Base-by-base conservation (phyloP, 306 rosid genomes). In the Cotoneaster glaucophyllus region DNA sequence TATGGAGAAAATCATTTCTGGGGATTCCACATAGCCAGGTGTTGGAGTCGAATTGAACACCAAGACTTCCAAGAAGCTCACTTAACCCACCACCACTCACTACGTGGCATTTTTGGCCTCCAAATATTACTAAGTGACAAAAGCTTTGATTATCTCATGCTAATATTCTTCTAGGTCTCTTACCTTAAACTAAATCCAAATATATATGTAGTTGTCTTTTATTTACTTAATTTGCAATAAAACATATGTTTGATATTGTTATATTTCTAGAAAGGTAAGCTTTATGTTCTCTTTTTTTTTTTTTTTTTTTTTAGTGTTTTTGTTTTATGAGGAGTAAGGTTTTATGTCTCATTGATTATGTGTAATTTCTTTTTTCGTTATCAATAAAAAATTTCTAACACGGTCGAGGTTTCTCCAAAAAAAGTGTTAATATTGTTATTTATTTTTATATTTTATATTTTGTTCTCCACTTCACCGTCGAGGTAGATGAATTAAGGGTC, bases 351-450 rank as follows among this genome's bases (percentile, higher is more conserved):
- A 6, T 6, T 6, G 2, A 34, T 34, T 34, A 34, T 0, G 39
- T 34, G 1, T 34, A 34, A 34, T 5, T 34, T 5, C 2, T 34
- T 34, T 34, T 34, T 6, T 6, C 39, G 39, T 5, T 34, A 34
- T 34, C 39, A 34, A 34, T 6, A 34, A 34, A 34, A 34, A 1
- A 0, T 34, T 34, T 2, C 39, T 34, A 34, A 6, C 2, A 34
- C 39, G 0, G 8, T 6, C 39, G 0, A 6, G 8, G 2, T 34
- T 31, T 34, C 1, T n/a, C 0, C 8, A 6, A 0, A 0, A 34
- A 34, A 34, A 28, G 2, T 34, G 39, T 34, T 34, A 34, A 34
- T 34, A 6, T 63, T 74, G 11, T 63, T 9, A 50, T 6, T 10
- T 29, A 63, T 29, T 48, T 8, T 4, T 74, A 21, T 24, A 57